Evolutionary conservation across 1,284 basidiomycete species (phyloP), one percentile per base, ranked within the genome.

Genomic region (Moesziomyces sp.): DNA sequence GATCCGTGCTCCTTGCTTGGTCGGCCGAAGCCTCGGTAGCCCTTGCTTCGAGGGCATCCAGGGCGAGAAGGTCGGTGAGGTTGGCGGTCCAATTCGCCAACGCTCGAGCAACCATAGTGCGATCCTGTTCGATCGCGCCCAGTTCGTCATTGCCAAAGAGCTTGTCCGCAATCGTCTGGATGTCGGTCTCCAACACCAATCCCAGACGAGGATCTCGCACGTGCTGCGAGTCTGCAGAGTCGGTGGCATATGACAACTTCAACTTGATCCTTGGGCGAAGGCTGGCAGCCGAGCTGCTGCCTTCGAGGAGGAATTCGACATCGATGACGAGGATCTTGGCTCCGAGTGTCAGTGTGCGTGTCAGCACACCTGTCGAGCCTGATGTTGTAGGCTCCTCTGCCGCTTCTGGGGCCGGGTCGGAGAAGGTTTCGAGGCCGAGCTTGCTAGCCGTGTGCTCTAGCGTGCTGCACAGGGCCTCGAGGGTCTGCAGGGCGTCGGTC

Each of bases 241-340:
- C 72, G 24, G 49, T 74, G 3, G 72, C 72, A 21, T 74, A 74
- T 0, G 72, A 74, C 18, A 74, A 58, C 53, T 74, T 74, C 24
- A 74, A 33, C 46, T 62, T 61, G 50, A 44, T 43, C n/a, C 58
- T 60, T 13, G 70, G 70, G 18, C 35, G 46, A 19, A 57, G 47
- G 13, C 16, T 45, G 14, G 28, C 14, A 28, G 19, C 13, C 18
- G 23, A 7, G 21, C 24, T 18, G 40, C n/a, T 14, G 8, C 40
- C 50, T 52, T 52, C 11, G 42, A 64, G 18, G 26, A 44, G 47
- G 26, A 74, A 52, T 35, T 74, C 72, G 53, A 74, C 60, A 35
- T 74, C 72, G 46, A 74, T 74, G 49, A 74, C 72, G 19, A 74
- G 40, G n/a, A 74, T 67, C 60, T 74, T 74, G 38, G 72, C 72